Base-by-base conservation (phyloP, 2,329 filamentous ascomycete genomes). In the Cadophora gregata region DNA sequence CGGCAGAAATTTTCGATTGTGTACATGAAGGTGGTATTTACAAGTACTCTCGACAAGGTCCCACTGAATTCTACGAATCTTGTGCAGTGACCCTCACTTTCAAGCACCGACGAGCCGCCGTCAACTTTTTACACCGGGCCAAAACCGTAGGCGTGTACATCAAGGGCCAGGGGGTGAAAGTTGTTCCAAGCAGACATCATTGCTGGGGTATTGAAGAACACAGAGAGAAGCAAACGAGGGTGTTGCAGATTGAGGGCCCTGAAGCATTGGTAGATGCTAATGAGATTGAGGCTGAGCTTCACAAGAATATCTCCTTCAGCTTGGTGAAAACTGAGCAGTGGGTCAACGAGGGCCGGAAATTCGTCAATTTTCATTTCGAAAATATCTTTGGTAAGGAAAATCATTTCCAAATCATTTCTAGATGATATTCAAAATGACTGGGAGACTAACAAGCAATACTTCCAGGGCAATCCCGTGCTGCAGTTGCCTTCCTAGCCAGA, bases 41-140 rank as follows among this genome's bases (percentile, higher is more conserved):
- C 21, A 58, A 58, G 21, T 58, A 42, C 31, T 58, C 55, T 16
- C n/a, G 21, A 12, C 55, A 58, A 19, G 33, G 42, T 24, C 55
- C 55, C 10, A 42, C 12, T 21, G 1, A 16, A 1, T 1, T 14
- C 8, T 38, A 58, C 24, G 4, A 14, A 3, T 27, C 33, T 1
- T 42, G 55, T 33, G 55, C 55, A 3, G 55, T 58, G 2, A 58
- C 33, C 4, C 12, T 58, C 12, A 58, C 31, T 5, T 58, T 58
- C 33, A 58, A 58, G 33, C 33, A 58, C 33, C 33, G 33, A 8
- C 19, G 12, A 16, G 55, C 55, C 4, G 55, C 55, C 14, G 55
- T 7, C 19, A 38, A 33, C 21, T 58, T 58, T 9, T 21, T 58
- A 10, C 1, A 16, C 1, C 33, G 55, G 3, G 55, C 33, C n/a